A percentile compares a stretch with the other conserved stretches of the same genome.
Conservation (phyloP, 2,329 filamentous ascomycete species). For the Trichoderma semiorbis region DNA sequence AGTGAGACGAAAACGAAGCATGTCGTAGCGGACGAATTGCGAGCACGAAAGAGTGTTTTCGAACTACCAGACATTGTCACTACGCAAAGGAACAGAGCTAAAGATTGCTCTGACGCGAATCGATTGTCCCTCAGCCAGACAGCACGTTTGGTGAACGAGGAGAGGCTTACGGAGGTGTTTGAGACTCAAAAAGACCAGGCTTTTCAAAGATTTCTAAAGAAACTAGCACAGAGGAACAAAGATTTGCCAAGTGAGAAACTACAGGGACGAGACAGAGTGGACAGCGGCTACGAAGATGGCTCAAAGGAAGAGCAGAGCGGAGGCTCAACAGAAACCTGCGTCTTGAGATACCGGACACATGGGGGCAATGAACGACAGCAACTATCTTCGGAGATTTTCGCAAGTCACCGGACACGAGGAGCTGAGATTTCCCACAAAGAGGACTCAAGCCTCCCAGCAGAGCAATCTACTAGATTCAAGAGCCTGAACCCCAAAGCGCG, state of each 20-base stretch:
- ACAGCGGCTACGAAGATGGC: background rate
- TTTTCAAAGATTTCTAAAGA: constrained; percentile 30
- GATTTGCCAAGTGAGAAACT: background rate
- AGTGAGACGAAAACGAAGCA: background rate
- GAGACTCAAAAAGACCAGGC: constrained; percentile 19
- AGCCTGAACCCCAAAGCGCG: constrained; percentile 33
- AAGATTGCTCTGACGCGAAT: background rate
- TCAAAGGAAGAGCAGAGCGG: background rate
- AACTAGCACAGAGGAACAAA: constrained; percentile 20
- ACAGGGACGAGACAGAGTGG: background rate
- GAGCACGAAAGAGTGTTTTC: background rate
- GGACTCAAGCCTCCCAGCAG: constrained; percentile 23
- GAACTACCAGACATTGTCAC: background rate
- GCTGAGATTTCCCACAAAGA: constrained; percentile 3
- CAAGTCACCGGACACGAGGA: background rate
- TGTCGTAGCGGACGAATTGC: background rate
- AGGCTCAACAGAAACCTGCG: background rate
- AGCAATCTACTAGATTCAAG: constrained; percentile 17
- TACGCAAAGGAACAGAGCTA: background rate
- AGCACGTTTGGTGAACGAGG: background rate
- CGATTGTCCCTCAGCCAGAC: background rate
- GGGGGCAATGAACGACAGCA: background rate
- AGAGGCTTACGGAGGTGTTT: too few species aligned
- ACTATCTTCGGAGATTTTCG: background rate
- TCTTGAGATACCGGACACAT: background rate